Percentiles rank a stretch among this genome's conserved stretches.
Conservation (phyloP, 2,329 filamentous ascomycete species). For the Phyllosticta citriasiana region DNA sequence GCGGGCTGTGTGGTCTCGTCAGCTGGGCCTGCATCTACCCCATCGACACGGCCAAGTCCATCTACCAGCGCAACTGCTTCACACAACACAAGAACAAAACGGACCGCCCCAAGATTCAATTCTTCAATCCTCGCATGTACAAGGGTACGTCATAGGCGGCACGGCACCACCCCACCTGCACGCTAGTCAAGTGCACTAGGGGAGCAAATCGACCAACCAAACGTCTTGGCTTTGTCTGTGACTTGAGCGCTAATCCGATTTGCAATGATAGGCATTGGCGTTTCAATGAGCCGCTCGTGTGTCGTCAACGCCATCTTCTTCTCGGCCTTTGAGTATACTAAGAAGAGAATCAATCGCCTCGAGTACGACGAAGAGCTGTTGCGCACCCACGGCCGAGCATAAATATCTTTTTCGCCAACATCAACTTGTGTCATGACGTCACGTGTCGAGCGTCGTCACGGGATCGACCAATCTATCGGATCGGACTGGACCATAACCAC, state of each 20-base stretch:
- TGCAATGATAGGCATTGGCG: conserved; percentile 50
- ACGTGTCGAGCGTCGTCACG: background rate
- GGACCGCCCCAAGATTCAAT: conserved; percentile 58
- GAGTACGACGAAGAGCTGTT: conserved; percentile 25
- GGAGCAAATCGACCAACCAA: background rate
- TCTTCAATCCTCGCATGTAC: conserved; percentile 71
- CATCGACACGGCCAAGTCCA: conserved; percentile 75
- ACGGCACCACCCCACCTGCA: background rate
- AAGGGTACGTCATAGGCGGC: conserved; percentile 42
- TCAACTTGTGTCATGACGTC: background rate
- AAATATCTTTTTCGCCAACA: background rate
- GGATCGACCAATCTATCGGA: background rate
- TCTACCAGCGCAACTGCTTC: conserved; percentile 74
- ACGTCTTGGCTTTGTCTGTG: background rate
- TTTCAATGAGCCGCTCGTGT: conserved; percentile 74
- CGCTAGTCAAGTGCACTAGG: background rate
- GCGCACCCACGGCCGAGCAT: conserved; percentile 1
- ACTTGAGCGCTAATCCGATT: background rate
- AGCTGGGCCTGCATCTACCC: conserved; percentile 64
- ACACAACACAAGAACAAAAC: conserved; percentile 53
- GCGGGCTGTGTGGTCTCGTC: conserved; percentile 71
- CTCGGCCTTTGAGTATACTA: conserved; percentile 75
- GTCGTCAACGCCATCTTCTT: conserved; percentile 85
- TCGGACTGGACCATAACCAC: background rate
- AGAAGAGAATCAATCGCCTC: conserved; percentile 44